phyloP scores from a whole-genome alignment of 495 filamentous ascomycete species.

The Endocarpon pusillum region DNA sequence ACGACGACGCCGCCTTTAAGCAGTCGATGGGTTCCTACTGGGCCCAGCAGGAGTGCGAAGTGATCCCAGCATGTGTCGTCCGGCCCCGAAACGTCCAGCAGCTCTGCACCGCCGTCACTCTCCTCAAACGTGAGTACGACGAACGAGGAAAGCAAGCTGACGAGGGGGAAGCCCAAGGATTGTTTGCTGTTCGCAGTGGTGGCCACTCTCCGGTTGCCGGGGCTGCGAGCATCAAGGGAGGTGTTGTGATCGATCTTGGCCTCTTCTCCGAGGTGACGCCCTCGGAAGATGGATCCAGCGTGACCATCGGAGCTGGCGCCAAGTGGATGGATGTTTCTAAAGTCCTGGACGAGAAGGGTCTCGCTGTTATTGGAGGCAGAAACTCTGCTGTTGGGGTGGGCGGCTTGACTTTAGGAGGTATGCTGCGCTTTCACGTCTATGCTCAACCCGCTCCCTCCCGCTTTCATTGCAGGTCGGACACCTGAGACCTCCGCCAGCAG shows the following conservation, averaged over 20 bases:
- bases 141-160: constrained; percentile 4
- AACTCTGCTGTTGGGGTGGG: constrained; percentile 20
- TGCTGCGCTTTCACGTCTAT: background rate
- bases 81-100: constrained; percentile 12
- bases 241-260: constrained; percentile 16
- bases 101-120: constrained; percentile 10
- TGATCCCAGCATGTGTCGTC: constrained; percentile 15
- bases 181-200: constrained; percentile 14
- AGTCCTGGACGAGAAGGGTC: constrained; percentile 18
- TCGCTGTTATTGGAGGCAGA: constrained; percentile 19
- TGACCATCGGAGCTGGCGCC: constrained; percentile 19
- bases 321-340: constrained; percentile 25
- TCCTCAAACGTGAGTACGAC: constrained; percentile 13
- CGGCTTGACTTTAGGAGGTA: constrained; percentile 19
- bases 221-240: constrained; percentile 15
- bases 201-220: constrained; percentile 10
- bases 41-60: constrained; percentile 18
- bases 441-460: constrained; percentile 1
- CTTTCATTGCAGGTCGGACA: background rate
- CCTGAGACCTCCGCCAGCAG: background rate
- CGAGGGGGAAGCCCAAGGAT: constrained; percentile 1
- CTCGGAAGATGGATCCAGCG: constrained; percentile 11
- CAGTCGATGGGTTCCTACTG: constrained; percentile 16
- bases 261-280: constrained; percentile 11
- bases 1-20: constrained; percentile 10